Conservation (phyloP, 768 basidiomycete genomes). For the Melanogaster broomeanus region DNA sequence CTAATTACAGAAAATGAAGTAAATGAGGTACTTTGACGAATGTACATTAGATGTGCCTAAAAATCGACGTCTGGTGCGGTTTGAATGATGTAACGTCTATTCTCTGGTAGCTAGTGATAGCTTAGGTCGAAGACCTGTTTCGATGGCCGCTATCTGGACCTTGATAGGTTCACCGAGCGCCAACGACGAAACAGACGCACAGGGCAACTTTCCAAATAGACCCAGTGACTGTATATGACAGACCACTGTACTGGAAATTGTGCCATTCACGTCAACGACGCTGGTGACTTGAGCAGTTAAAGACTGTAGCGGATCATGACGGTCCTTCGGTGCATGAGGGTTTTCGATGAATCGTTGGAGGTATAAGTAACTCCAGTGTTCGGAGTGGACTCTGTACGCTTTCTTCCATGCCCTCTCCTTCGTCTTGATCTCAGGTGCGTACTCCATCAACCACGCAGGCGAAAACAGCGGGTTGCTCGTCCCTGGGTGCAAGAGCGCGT, state of each 20-base stretch:
- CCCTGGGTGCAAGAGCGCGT: slow-evolving; percentile 51
- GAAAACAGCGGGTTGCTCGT: slow-evolving; percentile 45
- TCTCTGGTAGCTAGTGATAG: slow-evolving; percentile 20
- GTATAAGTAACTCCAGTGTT: slow-evolving; percentile 43
- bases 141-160: slow-evolving; percentile 28
- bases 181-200: slow-evolving; percentile 5
- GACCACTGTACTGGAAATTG: slow-evolving; percentile 6
- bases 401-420: slow-evolving; percentile 38
- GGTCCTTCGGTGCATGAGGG: slow-evolving; percentile 15
- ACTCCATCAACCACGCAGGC: slow-evolving; percentile 43
- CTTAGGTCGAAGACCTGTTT: slow-evolving; percentile 31
- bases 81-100: background rate
- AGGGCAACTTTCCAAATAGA: slow-evolving; percentile 16
- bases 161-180: slow-evolving; percentile 29
- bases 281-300: slow-evolving; percentile 28
- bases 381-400: slow-evolving; percentile 32
- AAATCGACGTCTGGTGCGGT: background rate
- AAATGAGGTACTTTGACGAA: background rate
- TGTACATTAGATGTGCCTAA: background rate
- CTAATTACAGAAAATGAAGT: background rate
- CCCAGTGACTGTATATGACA: slow-evolving; percentile 32
- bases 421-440: slow-evolving; percentile 39
- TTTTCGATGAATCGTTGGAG: slow-evolving; percentile 40
- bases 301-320: slow-evolving; percentile 27
- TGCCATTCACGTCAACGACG: slow-evolving; percentile 16